Percentiles rank a stretch among this genome's conserved stretches.
These are phyloP conservation scores for Rhodotorula graminis DNA, from an alignment of 768 basidiomycete genomes.

Conservation along the genomic window DNA sequence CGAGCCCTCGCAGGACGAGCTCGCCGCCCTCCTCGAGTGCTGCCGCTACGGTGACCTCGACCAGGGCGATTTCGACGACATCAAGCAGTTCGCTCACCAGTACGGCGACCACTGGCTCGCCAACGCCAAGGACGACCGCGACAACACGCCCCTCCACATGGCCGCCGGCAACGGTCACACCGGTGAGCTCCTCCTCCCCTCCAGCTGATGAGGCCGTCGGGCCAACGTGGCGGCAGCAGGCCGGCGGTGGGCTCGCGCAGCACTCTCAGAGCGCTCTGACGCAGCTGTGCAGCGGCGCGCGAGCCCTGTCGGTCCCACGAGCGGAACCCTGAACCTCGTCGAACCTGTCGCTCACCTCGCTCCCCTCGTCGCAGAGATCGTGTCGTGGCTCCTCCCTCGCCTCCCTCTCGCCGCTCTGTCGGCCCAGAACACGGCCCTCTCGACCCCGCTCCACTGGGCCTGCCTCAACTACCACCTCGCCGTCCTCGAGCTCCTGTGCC, in stretches of 20 bases:
- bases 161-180: constrained; percentile 43
- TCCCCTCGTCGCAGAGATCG: constrained; percentile 23
- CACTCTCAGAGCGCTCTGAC: too few relatives aligned
- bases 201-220: background rate
- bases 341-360: background rate
- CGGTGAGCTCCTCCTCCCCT: constrained; percentile 26
- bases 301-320: too few relatives aligned
- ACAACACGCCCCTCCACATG: constrained; percentile 43
- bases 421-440: constrained; percentile 26
- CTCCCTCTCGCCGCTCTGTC: constrained; percentile 22
- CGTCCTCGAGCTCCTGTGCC: constrained; percentile 31
- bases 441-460: constrained; percentile 38
- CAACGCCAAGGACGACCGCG: constrained; percentile 40
- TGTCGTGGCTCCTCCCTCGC: constrained; percentile 24
- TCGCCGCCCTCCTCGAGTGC: constrained; percentile 42
- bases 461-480: constrained; percentile 39
- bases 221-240: background rate
- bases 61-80: constrained; percentile 39
- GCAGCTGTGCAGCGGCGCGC: background rate
- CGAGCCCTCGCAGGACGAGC: constrained; percentile 36
- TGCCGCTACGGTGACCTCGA: constrained; percentile 44
- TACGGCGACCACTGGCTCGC: constrained; percentile 37
- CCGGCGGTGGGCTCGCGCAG: too few relatives aligned
- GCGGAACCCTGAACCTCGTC: too few relatives aligned
- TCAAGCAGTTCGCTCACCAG: constrained; percentile 31